Base-by-base conservation (phyloP, 345 rosid species). In the Hevea brasiliensis region DNA sequence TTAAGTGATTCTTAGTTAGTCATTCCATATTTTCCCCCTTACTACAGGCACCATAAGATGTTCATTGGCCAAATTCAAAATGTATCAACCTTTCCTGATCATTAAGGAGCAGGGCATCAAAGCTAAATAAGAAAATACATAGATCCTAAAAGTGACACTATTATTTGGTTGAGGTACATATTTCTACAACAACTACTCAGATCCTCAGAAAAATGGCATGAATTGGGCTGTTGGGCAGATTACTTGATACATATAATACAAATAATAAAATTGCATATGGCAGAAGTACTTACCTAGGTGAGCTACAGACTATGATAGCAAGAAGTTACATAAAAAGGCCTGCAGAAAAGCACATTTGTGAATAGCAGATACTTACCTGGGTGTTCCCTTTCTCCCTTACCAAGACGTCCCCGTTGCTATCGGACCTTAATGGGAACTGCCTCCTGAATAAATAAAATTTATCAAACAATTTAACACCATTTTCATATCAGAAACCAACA, bases 351-450 rank as follows among this genome's bases (percentile, higher is more conserved):
- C 44, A 67, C 27, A 50, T 13, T 14, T 50, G 44, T 66, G 20
- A 61, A 56, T 12, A 47, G 32, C 64, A 63, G 69, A n/a, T 60
- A 73, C 81, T 81, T 75, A 67, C 75, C 72, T 21, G 35, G 45
- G 14, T 20, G 55, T 57, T 70, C 73, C 48, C 53, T 44, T 68
- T 54, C 60, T 42, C 73, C 57, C 73, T 44, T 44, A 84, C 89
- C 89, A 66, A 68, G 42, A 71, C 90, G 85, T 61, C 90, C 98
- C 55, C 89, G 87, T 70, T 90, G 90, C 27, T 64, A 87, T 80
- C 91, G 85, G 66, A 94, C 94, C 82, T 83, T 85, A 64, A 94
- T 65, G 60, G 90, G 85, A 81, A 57, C 55, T 61, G 29, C 55
- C 84, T 90, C 94, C 97, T 90, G 83, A 72, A 70, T 32, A 68